A percentile compares a stretch with the other conserved stretches of the same genome.
These are phyloP conservation scores for Barnettozyma californica DNA, from an alignment of 805 yeast genomes.

Conservation along the genomic window DNA sequence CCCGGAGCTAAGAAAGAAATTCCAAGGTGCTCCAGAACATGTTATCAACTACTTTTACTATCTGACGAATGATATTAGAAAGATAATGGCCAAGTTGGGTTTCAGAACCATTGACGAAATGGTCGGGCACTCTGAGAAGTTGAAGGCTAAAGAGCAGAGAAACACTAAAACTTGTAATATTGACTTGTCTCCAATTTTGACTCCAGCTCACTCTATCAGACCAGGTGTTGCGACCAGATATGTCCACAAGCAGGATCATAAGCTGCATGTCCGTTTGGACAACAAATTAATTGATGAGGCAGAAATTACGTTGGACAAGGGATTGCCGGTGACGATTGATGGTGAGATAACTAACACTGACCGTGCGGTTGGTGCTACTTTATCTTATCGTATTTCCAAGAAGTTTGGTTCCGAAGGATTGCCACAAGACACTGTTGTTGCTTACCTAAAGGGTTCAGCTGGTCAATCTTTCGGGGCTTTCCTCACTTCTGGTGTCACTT, in stretches of 20 bases:
- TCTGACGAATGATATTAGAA: slow-evolving; percentile 86
- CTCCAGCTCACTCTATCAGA: slow-evolving; percentile 94
- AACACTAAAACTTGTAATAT: slow-evolving; percentile 87
- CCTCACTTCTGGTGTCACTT: slow-evolving; percentile 91
- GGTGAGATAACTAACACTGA: slow-evolving; percentile 93
- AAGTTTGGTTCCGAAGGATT: slow-evolving; percentile 88
- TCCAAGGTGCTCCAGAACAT: slow-evolving; percentile 96
- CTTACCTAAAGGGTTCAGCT: slow-evolving; percentile 85
- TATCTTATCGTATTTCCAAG: slow-evolving; percentile 91
- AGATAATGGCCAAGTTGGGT: slow-evolving; percentile 91
- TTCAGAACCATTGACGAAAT: slow-evolving; percentile 94
- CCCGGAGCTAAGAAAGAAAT: slow-evolving; percentile 86
- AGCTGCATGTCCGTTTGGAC: slow-evolving; percentile 87
- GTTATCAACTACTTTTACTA: slow-evolving; percentile 97
- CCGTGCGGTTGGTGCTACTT: slow-evolving; percentile 91
- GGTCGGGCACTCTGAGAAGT: slow-evolving; percentile 95
- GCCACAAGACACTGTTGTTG: slow-evolving; percentile 95
- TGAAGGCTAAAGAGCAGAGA: slow-evolving; percentile 80
- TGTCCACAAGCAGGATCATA: slow-evolving; percentile 90
- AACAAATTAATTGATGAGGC: slow-evolving; percentile 95
- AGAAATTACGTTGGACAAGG: slow-evolving; percentile 90
- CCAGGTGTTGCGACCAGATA: slow-evolving; percentile 95
- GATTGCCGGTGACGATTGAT: slow-evolving; percentile 92
- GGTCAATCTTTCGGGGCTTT: slow-evolving; percentile 99
- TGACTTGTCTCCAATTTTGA: slow-evolving; percentile 87